Percentiles rank a stretch among this genome's conserved stretches.
phyloP scores from a whole-genome alignment of 129 eudicot species.

The Escallonia rubra region DNA sequence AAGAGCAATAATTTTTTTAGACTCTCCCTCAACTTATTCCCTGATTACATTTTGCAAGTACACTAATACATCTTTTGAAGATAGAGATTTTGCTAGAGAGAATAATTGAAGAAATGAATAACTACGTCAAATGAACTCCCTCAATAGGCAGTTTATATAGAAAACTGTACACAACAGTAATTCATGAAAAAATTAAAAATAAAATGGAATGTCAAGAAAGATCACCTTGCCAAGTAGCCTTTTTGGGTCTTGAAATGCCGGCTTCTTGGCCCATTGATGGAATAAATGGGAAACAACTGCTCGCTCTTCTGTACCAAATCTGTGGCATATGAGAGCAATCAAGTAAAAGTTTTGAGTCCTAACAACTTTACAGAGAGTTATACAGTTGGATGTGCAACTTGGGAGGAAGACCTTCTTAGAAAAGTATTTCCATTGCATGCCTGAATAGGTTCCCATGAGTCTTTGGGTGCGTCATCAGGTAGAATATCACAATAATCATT shows the following conservation, averaged over 20 bases:
- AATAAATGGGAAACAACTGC: conserved; percentile 81
- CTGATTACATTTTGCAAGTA: too few species aligned
- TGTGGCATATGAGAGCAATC: conserved; percentile 19
- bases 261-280: conserved; percentile 93
- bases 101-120: too few species aligned
- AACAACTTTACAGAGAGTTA: neutral
- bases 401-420: conserved; percentile 51
- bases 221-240: conserved; percentile 85
- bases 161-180: too few species aligned
- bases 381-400: neutral
- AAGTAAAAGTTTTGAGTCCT: conserved; percentile 1
- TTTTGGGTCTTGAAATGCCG: conserved; percentile 91
- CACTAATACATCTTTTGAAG: too few species aligned
- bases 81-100: too few species aligned
- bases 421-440: conserved; percentile 53
- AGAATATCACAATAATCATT: conserved; percentile 18
- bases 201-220: neutral
- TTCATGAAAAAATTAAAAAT: too few species aligned
- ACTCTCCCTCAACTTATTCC: too few species aligned
- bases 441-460: conserved; percentile 38
- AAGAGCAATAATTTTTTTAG: too few species aligned
- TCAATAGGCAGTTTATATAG: too few species aligned
- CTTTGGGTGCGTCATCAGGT: conserved; percentile 35
- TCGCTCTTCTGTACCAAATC: conserved; percentile 77
- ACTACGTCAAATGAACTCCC: too few species aligned